Evolutionary conservation across 129 eudicot species (phyloP), one percentile per base, ranked within the genome.

Genomic region (Flaveria bidentis): DNA sequence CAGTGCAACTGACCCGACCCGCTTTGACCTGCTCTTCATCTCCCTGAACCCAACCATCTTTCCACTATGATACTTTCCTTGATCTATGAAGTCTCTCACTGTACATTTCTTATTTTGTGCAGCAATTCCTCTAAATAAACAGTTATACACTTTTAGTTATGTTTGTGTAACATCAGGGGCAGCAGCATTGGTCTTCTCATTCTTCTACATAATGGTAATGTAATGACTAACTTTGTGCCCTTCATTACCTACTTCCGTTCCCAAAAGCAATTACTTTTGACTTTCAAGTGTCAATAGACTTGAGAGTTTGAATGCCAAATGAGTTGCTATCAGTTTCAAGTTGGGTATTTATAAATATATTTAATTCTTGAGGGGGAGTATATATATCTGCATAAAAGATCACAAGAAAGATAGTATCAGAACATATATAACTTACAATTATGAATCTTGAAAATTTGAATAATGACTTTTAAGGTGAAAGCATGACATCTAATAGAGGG

Each of bases 101-200:
- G 28, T 52, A 22, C 49, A 67, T 36, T 45, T 53, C 39, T 49
- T 70, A 36, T 36, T 47, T 61, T 70, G 28, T 82, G 86, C 96
- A 90, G 98, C 95, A 18, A 85, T 90, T 76, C 96, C 97, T 66
- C 66, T 93, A 72, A 93, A 93, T 72, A 93, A 93, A 86, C 98
- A 93, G 85, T 71, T 90, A 33, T 93, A 90, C 71, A 81, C 88
- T 47, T 82, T 93, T 79, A 93, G 97, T 88, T 93, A 93, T 68
- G 91, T 86, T 63, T 90, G 95, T 79, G 88, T 93, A 33, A 93
- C 97, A 2, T 84, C 92, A 39, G 98, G 97, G 45, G 92, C 97
- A 57, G 97, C 97, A 36, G 91, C 88, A 18, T 66, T 90, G 72
- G 83, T 87, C 68, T 93, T 90, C 83, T 90, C 96, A 2, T 80